phyloP scores from a whole-genome alignment of 1,284 basidiomycete genomes.

The Cutaneotrichosporon sp. region DNA sequence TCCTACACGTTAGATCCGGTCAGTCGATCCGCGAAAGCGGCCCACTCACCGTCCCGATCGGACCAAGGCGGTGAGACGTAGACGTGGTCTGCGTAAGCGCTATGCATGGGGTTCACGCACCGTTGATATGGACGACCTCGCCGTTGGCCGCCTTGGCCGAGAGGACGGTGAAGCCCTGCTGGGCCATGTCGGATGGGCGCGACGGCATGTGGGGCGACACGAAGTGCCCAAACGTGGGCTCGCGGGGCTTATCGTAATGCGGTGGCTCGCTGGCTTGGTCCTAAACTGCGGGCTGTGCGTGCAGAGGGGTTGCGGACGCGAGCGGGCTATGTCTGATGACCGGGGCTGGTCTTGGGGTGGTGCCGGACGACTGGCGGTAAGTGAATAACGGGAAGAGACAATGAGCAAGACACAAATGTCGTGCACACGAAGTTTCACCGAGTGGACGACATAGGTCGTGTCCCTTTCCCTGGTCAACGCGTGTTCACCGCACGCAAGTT shows the following conservation, averaged over 20 bases:
- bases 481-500: too few relatives aligned
- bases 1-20: constrained; percentile 22
- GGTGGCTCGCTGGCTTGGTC: too few relatives aligned
- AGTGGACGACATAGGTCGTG: too few relatives aligned
- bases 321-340: too few relatives aligned
- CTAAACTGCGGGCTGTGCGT: too few relatives aligned
- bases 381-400: neutral
- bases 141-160: constrained; percentile 45
- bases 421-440: neutral
- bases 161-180: constrained; percentile 29
- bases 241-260: too few relatives aligned
- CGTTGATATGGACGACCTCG: constrained; percentile 41
- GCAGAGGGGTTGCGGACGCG: too few relatives aligned
- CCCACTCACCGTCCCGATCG: constrained; percentile 68
- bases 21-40: too few relatives aligned
- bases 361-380: neutral
- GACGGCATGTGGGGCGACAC: constrained; percentile 14
- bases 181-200: constrained; percentile 27
- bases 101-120: constrained; percentile 17
- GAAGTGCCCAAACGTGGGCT: too few relatives aligned
- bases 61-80: constrained; percentile 90
- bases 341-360: neutral
- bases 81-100: constrained; percentile 68
- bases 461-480: neutral
- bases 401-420: neutral